Conservation (phyloP, 495 filamentous ascomycete genomes). For the Chaetomium tenue region DNA sequence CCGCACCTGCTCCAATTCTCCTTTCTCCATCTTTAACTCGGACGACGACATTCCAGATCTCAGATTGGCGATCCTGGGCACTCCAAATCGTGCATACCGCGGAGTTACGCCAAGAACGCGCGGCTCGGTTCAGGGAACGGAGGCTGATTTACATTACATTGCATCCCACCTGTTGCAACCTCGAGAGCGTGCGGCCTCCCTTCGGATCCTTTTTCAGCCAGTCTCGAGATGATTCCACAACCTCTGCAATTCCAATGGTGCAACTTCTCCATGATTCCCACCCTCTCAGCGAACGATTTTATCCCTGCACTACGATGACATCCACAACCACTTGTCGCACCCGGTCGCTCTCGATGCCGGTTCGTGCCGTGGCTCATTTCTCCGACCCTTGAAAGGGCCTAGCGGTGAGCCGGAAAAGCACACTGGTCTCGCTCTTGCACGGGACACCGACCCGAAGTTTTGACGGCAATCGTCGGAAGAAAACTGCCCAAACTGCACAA, state of each 20-base stretch:
- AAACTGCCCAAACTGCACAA: slow-evolving; percentile 1
- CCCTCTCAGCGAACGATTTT: too few species aligned
- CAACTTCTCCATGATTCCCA: too few species aligned
- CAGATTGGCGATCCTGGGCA: slow-evolving; percentile 9
- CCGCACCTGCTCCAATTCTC: background rate
- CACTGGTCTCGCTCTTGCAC: background rate
- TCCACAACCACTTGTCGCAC: too few species aligned
- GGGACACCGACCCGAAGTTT: background rate
- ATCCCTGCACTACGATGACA: too few species aligned
- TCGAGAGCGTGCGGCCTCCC: too few species aligned
- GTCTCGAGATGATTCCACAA: background rate
- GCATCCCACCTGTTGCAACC: background rate
- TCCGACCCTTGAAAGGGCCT: background rate
- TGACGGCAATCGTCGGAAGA: slow-evolving; percentile 14
- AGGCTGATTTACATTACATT: background rate
- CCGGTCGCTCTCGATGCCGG: too few species aligned
- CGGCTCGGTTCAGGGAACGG: background rate
- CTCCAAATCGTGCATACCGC: background rate
- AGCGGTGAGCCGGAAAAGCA: slow-evolving; percentile 8
- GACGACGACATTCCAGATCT: background rate
- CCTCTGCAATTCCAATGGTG: background rate
- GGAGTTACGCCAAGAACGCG: slow-evolving; percentile 5
- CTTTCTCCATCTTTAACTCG: background rate
- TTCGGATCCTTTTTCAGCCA: background rate
- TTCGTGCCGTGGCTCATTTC: background rate